Evolutionary conservation across 495 filamentous ascomycete species (phyloP).

Genomic region (Glonium stellatum): DNA sequence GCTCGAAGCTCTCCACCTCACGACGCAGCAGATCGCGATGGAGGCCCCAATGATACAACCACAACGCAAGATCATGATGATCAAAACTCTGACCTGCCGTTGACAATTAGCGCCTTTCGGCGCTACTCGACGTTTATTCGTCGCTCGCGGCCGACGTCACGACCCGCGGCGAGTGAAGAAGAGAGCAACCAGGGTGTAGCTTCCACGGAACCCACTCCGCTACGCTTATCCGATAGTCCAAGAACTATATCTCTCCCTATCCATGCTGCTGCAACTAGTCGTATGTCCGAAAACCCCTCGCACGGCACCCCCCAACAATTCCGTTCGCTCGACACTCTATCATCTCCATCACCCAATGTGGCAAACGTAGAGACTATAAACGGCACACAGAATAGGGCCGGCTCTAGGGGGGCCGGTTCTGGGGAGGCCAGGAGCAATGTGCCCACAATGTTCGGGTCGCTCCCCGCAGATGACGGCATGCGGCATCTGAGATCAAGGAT

Average conservation of each 20-base stretch:
- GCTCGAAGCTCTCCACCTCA: slow-evolving; percentile 6
- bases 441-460: slow-evolving; percentile 32
- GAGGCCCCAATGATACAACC: background rate
- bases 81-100: background rate
- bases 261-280: slow-evolving; percentile 15
- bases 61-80: slow-evolving; percentile 3
- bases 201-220: slow-evolving; percentile 1
- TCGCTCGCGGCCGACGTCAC: slow-evolving; percentile 4
- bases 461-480: slow-evolving; percentile 96
- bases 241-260: slow-evolving; percentile 7
- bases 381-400: background rate
- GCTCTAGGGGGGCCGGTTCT: slow-evolving; percentile 8
- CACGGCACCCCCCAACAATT: slow-evolving; percentile 32
- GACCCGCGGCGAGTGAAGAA: background rate
- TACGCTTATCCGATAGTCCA: slow-evolving; percentile 10
- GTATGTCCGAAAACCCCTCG: slow-evolving; percentile 31
- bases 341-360: slow-evolving; percentile 4
- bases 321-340: slow-evolving; percentile 25
- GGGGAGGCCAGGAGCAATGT: slow-evolving; percentile 16
- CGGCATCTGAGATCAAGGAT: slow-evolving; percentile 66
- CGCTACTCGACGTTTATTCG: slow-evolving; percentile 8
- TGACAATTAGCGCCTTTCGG: background rate
- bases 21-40: background rate
- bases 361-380: background rate
- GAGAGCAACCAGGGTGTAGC: background rate